Evolutionary conservation across 352 stramenopile genomes (phyloP), one percentile per base, ranked within the genome.

Genomic region (Globisporangium irregulare): DNA sequence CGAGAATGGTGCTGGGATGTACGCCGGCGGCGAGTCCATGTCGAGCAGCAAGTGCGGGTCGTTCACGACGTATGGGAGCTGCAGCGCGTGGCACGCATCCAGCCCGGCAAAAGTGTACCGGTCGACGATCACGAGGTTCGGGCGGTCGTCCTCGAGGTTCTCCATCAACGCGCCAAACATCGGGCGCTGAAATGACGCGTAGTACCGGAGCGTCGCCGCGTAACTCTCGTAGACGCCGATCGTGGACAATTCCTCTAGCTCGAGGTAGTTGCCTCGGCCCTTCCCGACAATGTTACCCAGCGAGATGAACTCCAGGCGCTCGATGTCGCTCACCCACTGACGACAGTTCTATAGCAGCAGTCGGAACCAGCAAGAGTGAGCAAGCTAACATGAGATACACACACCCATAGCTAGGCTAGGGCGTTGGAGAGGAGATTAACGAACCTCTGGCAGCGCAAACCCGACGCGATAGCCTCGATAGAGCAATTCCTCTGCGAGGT

Each of bases 81-180:
- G 60, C 29, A 93, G 70, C 27, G 72, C 73, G 59, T 94, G 77
- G 70, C 76, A 82, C 29, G 70, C 84, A 59, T 93, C 87, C 58
- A 94, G 78, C 36, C 84, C 90, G 12, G 82, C 88, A 69, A 97
- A 93, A 9, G 90, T 89, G 68, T 91, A 93, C 63, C 90, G 77
- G 58, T 97, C 88, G 24, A 93, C 72, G 3, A 97, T 72, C 5
- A 94, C 75, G 25, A 95, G 66, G 24, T 86, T 70, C 18, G 88
- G 88, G 5, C 78, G 77, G 61, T 95, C 82, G 34, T 87, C 79
- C 43, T 87, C 76, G 24, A 91, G 74, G 41, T 89, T 77, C 36
- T 91, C 78, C 5, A 88, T 22, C 29, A 95, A 73, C 27, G 81
- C 64, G 0, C 55, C 64, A 50, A 85, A 86, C 88, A 95, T 95